These are phyloP conservation scores for Gymnopus androsaceus DNA, from an alignment of 1,284 basidiomycete species.

Conservation along the genomic window DNA sequence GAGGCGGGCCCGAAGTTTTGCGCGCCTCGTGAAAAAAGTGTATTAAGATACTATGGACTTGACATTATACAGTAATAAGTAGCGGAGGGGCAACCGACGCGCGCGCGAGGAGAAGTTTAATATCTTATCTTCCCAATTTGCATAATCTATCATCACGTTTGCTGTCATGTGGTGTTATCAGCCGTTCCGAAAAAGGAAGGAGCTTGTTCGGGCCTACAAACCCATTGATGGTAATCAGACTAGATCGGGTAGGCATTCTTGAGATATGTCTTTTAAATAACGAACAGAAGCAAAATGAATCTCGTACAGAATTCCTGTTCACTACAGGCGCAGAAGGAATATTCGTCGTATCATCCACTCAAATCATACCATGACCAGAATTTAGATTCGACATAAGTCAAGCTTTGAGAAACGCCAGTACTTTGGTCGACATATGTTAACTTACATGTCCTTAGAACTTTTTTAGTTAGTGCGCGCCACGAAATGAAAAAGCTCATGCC, in stretches of 20 bases:
- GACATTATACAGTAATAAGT: too few relatives aligned
- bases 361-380: conserved; percentile 47
- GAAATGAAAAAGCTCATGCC: conserved; percentile 39
- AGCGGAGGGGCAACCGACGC: too few relatives aligned
- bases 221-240: conserved; percentile 60
- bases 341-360: conserved; percentile 46
- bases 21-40: too few relatives aligned
- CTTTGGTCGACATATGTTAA: conserved; percentile 27
- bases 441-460: conserved; percentile 13
- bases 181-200: too few relatives aligned
- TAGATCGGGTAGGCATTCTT: conserved; percentile 47
- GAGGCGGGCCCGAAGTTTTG: too few relatives aligned
- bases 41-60: too few relatives aligned
- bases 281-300: background rate
- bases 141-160: too few relatives aligned
- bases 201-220: too few relatives aligned
- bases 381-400: conserved; percentile 44
- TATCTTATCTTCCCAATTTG: too few relatives aligned
- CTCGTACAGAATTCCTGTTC: conserved; percentile 50
- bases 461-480: background rate
- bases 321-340: conserved; percentile 38
- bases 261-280: conserved; percentile 4
- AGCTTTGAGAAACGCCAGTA: conserved; percentile 36
- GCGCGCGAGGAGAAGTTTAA: too few relatives aligned
- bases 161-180: too few relatives aligned